Base-by-base conservation (phyloP, 225 moss, liverwort and hornwort species). In the Sphagnum tenellum region DNA sequence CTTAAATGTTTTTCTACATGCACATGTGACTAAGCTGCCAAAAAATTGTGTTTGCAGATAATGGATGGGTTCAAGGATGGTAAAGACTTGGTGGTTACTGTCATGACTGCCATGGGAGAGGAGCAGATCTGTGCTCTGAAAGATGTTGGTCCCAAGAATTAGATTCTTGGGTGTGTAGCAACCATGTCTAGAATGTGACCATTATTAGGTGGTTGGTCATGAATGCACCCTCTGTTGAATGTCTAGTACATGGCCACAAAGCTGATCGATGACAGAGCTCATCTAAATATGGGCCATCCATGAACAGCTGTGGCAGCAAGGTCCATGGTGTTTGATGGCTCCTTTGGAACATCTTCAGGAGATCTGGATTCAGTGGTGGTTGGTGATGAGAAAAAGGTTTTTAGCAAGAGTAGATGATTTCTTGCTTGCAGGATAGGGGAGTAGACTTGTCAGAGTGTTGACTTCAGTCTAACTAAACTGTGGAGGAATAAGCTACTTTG, bases 71-170 rank as follows among this genome's bases (percentile, higher is more conserved):
- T 92, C n/a, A 54, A 56, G 4, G 92, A 95, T 0, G 95, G 95
- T 2, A 95, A 95, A 61, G 95, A 95, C 59, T 88, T 95, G 7
- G 92, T 89, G 0, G 92, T 95, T 9, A 95, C 95, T 3, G 95
- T 95, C 4, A 95, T 95, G 95, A 76, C 95, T 13, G 89, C 95
- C 1, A 95, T 95, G 95, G 85, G 89, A 47, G 95, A 95, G 78
- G 95, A 95, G 74, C 95, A 95, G 95, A 92, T 95, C 55, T 86
- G 84, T 12, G 89, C 95, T 8, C 78, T 95, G 62, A 95, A 95
- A 81, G 95, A 95, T 67, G 73, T 95, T 4, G 94, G 94, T 11
- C 84, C 70, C 44, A 95, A 88, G 71, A 79, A 86, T 74, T 95
- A 86, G 73, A 52, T 67, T 45, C 48, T 7, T 11, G 11, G 8